Evolutionary conservation across 495 filamentous ascomycete genomes (phyloP), one percentile per base, ranked within the genome.

Genomic region (Parathielavia appendiculata): DNA sequence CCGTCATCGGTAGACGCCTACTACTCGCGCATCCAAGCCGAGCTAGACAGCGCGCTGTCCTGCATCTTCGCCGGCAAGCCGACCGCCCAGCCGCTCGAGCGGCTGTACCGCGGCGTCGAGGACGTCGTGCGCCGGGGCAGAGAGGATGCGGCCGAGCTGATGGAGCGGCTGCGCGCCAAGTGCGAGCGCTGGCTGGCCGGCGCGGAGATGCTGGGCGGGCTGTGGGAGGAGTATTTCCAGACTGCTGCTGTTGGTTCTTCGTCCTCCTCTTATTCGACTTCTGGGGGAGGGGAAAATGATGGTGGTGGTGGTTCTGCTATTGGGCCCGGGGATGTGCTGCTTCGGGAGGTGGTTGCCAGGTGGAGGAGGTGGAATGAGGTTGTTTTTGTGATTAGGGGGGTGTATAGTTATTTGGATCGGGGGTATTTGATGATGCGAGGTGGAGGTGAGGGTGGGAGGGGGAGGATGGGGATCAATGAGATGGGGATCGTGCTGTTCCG

Each of bases 371-470:
- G 93, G 93, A 85, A 83, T 61, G 71, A 77, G 56, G 89, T 91
- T 72, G 70, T 93, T 72, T 85, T 89, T 80, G 49, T 81, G 19
- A 78, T 98, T 51, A 81, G 90, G 55, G 90, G 84, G 58, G 86
- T 96, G 34, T 97, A 96, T 75, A 92, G 88, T 66, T 97, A 91
- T 61, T 78, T 98, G 54, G 92, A 98, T 66, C 84, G 93, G 57
- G 89, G 90, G 5, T 96, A 89, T 68, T 81, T 98, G 20, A 75
- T 96, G 23, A n/a, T 49, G 17, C 32, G n/a, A 36, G 49, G 47
- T 9, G 40, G 36, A 2, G 50, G 38, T 48, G 54, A 30, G 11
- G 46, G 40, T 35, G 81, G 81, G 39, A 84, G 78, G 61, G 66
- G 67, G 9, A 53, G 61, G 36, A 76, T 74, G 57, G 69, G 73